These are phyloP conservation scores for Emergomyces africanus DNA, from an alignment of 2,329 filamentous ascomycete genomes.

Conservation along the genomic window DNA sequence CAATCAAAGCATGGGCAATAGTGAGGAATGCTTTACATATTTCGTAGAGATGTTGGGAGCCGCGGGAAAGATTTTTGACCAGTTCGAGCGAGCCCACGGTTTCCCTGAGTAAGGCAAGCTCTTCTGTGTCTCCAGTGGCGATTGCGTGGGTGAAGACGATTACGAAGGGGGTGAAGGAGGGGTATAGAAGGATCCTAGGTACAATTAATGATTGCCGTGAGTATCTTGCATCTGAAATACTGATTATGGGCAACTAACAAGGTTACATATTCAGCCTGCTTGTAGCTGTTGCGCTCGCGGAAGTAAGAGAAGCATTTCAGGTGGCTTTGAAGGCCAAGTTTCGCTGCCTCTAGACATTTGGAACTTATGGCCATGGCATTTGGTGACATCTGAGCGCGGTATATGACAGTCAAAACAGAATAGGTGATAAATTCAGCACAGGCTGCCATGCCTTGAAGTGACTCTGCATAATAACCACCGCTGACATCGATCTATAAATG, in stretches of 20 bases:
- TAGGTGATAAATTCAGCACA: slow-evolving; percentile 25
- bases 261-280: slow-evolving; percentile 18
- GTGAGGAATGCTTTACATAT: slow-evolving; percentile 33
- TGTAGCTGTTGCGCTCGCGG: slow-evolving; percentile 14
- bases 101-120: slow-evolving; percentile 42
- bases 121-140: slow-evolving; percentile 39
- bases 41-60: slow-evolving; percentile 47
- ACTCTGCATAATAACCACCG: slow-evolving; percentile 8
- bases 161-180: slow-evolving; percentile 38
- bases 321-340: slow-evolving; percentile 16
- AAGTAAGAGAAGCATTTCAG: slow-evolving; percentile 17
- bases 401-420: slow-evolving; percentile 25
- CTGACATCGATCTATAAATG: slow-evolving; percentile 13
- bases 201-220: slow-evolving; percentile 6
- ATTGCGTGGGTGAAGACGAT: slow-evolving; percentile 36
- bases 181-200: slow-evolving; percentile 24
- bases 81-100: slow-evolving; percentile 46
- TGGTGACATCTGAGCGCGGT: slow-evolving; percentile 21
- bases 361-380: slow-evolving; percentile 16
- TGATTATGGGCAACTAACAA: slow-evolving; percentile 8
- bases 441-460: slow-evolving; percentile 17
- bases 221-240: background rate
- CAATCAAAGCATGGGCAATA: slow-evolving; percentile 15
- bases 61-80: slow-evolving; percentile 41
- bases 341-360: slow-evolving; percentile 17